These are phyloP conservation scores for Tolypocladium cylindrosporum DNA, from an alignment of 2,329 filamentous ascomycete species.

Conservation along the genomic window DNA sequence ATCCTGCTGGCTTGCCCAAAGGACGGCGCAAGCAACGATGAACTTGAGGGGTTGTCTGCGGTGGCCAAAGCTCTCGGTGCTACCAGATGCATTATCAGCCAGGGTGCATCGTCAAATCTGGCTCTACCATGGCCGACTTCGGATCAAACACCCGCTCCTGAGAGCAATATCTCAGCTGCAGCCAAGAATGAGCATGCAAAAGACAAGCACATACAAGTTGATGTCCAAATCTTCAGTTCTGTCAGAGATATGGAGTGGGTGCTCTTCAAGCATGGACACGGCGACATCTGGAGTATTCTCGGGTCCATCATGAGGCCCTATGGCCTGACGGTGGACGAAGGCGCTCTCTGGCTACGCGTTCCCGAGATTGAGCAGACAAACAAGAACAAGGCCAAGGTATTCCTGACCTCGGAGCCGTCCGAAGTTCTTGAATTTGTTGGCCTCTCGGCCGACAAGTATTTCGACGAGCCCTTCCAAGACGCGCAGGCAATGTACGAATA, in stretches of 20 bases:
- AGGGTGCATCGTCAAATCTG: slow-evolving; percentile 27
- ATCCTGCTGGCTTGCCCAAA: slow-evolving; percentile 43
- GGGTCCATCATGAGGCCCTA: slow-evolving; percentile 53
- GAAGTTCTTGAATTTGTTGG: slow-evolving; percentile 54
- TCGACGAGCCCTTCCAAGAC: slow-evolving; percentile 43
- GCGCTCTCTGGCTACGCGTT: slow-evolving; percentile 55
- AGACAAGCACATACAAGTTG: slow-evolving; percentile 51
- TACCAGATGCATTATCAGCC: slow-evolving; percentile 19
- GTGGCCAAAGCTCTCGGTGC: slow-evolving; percentile 32
- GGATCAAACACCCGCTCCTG: not conserved
- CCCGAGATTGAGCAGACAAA: slow-evolving; percentile 55
- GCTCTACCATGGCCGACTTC: slow-evolving; percentile 45
- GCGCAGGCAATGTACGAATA: slow-evolving; percentile 53
- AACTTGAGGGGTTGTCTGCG: slow-evolving; percentile 18
- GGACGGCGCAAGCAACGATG: not conserved
- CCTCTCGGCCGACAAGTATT: slow-evolving; percentile 35
- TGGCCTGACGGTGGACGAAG: slow-evolving; percentile 56
- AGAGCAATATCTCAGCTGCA: not conserved
- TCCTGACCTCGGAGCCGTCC: slow-evolving; percentile 47
- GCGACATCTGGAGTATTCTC: slow-evolving; percentile 59
- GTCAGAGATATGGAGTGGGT: slow-evolving; percentile 45
- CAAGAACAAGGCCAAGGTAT: slow-evolving; percentile 45
- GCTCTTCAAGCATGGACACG: slow-evolving; percentile 59
- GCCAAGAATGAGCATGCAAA: not conserved
- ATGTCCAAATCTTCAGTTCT: slow-evolving; percentile 46